Conservation (phyloP, 179 eudicot genomes). For the Vitellaria paradoxa region DNA sequence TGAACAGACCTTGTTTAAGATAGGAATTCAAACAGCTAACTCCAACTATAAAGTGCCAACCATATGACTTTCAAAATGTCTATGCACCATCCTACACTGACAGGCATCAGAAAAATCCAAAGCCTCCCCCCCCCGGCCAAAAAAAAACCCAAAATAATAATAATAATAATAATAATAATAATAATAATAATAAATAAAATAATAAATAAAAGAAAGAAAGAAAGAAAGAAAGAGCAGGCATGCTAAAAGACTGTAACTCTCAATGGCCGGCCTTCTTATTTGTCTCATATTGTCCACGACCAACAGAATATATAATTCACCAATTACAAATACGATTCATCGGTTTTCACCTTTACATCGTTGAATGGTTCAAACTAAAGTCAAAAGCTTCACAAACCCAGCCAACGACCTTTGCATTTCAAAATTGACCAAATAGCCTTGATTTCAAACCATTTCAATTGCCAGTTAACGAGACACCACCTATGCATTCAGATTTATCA, state of each 20-base stretch:
- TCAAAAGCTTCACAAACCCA: neutral
- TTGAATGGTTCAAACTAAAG: neutral
- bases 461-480: neutral
- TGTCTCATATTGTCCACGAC: neutral
- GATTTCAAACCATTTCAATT: neutral
- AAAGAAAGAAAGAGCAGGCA: neutral
- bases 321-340: no score
- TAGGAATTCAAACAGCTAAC: no score
- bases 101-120: no score
- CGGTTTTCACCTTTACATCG: neutral
- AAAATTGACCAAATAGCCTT: neutral
- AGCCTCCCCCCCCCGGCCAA: no score
- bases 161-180: no score
- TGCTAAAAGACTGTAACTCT: neutral
- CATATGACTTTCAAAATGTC: no score
- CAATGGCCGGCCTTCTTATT: neutral
- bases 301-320: neutral
- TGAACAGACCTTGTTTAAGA: no score
- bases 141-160: no score
- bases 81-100: no score
- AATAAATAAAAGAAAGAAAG: neutral
- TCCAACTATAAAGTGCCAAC: no score
- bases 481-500: neutral
- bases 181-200: no score
- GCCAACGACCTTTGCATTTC: neutral